Evolutionary conservation across 306 rosid species (phyloP).

Genomic region (Lathyrus oleraceus): DNA sequence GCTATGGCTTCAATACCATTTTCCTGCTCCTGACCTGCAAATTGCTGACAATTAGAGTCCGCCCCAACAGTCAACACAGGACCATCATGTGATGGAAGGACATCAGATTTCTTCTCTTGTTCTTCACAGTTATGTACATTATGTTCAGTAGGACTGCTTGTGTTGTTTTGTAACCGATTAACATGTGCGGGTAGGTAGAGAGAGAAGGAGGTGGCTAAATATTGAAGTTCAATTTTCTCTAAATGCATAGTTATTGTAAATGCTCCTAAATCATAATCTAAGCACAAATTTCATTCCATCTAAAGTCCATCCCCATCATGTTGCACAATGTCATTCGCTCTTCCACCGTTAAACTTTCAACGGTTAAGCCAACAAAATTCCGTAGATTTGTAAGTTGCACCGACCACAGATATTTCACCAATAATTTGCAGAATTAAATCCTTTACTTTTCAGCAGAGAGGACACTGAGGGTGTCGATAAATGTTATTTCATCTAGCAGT

Average conservation of each 20-base stretch:
- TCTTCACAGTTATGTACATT: constrained; percentile 59
- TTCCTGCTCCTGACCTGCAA: constrained; percentile 65
- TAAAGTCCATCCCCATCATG: neutral
- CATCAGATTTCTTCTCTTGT: constrained; percentile 65
- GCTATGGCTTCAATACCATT: constrained; percentile 50
- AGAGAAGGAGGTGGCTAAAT: no score
- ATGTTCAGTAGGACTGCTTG: constrained; percentile 56
- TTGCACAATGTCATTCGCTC: no score
- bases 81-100: constrained; percentile 60
- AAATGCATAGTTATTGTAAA: constrained; percentile 11
- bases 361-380: no score
- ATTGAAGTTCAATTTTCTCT: constrained; percentile 11
- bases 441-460: constrained; percentile 97
- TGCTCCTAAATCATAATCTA: constrained; percentile 13
- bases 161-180: no score
- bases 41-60: constrained; percentile 54
- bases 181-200: no score
- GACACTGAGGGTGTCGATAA: constrained; percentile 96
- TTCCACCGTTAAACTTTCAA: no score
- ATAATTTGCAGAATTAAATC: no score
- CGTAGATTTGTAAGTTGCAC: no score
- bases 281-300: constrained; percentile 21
- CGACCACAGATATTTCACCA: no score
- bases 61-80: constrained; percentile 47
- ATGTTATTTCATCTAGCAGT: constrained; percentile 81